Conservation (phyloP, 805 yeast genomes). For the Candida ortonii region DNA sequence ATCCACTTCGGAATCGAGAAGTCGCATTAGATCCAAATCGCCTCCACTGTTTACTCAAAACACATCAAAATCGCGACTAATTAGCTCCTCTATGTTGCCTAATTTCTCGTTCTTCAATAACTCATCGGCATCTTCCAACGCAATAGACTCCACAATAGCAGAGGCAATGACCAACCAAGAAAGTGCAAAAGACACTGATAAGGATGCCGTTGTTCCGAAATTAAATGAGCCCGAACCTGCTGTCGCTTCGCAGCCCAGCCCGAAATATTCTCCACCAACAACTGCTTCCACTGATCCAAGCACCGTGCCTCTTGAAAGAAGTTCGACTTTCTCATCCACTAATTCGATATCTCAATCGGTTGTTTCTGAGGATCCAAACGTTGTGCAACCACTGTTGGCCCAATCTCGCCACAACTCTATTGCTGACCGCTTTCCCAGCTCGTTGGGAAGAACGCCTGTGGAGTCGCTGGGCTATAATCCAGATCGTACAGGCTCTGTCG, state of each 20-base stretch:
- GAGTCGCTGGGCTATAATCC: slow-evolving; percentile 15
- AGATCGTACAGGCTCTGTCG: slow-evolving; percentile 21
- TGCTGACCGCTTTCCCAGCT: slow-evolving; percentile 7
- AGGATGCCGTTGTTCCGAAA: too few species aligned
- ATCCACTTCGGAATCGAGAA: slow-evolving; percentile 20
- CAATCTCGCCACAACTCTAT: slow-evolving; percentile 15
- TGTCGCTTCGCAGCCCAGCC: too few species aligned
- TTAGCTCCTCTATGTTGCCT: slow-evolving; percentile 23
- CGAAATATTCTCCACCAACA: slow-evolving; percentile 4
- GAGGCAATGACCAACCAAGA: too few species aligned
- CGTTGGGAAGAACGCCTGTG: slow-evolving; percentile 18
- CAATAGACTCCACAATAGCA: slow-evolving; percentile 24
- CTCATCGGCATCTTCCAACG: slow-evolving; percentile 18
- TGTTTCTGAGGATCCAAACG: slow-evolving; percentile 19
- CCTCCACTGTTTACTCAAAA: slow-evolving; percentile 22
- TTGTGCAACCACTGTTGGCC: slow-evolving; percentile 17
- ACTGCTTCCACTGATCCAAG: slow-evolving; percentile 2
- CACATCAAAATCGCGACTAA: slow-evolving; percentile 20
- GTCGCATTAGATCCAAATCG: slow-evolving; percentile 17
- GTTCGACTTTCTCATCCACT: slow-evolving; percentile 20
- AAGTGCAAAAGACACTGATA: too few species aligned
- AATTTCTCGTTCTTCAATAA: slow-evolving; percentile 16
- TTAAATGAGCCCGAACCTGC: too few species aligned
- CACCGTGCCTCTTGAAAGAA: slow-evolving; percentile 7
- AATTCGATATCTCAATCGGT: slow-evolving; percentile 18